Evolutionary conservation across 305 asterid genomes (phyloP), one percentile per base, ranked within the genome.

Genomic region (Fraxinus velutina): DNA sequence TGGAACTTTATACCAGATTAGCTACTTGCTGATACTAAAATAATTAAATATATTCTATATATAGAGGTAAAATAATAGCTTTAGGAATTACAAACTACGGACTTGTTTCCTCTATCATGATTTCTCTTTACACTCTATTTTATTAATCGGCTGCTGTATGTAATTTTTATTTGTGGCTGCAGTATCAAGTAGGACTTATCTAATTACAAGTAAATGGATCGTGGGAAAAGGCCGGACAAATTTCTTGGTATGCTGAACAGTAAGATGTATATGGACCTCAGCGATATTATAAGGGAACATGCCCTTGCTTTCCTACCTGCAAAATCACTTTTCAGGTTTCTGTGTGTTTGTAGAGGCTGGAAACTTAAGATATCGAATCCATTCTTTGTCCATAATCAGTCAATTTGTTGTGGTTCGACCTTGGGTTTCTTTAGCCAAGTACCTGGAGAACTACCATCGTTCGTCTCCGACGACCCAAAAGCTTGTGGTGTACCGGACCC

Each of bases 401-500:
- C 92, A 32, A 84, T 82, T 22, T 80, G 77, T 17, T 81, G 74
- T 82, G 80, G 78, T 21, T 37, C 80, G 12, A 78, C 87, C 36
- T 62, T 71, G 52, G 92, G 93, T 66, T 68, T 88, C 72, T 84
- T 88, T 86, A 37, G 75, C 79, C 93, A 90, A 87, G 44, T 70
- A 39, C 81, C 81, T 60, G 86, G 84, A 36, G 76, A 79, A 72
- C 80, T 81, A 66, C 84, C 92, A 68, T 57, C 42, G 1, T 73
- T 90, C 36, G 0, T 86, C 74, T 36, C 90, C 30, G 76, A 80
- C 73, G 88, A 86, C 24, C 50, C 83, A 66, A 73, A 19, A 34
- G 76, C 88, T 70, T 89, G 88, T 84, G 93, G 92, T 34, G 88
- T 90, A 37, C 92, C 93, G n/a, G 92, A 89, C 73, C 89, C 91